Evolutionary conservation across 2,329 filamentous ascomycete species (phyloP).

Genomic region (Alternaria sp.): DNA sequence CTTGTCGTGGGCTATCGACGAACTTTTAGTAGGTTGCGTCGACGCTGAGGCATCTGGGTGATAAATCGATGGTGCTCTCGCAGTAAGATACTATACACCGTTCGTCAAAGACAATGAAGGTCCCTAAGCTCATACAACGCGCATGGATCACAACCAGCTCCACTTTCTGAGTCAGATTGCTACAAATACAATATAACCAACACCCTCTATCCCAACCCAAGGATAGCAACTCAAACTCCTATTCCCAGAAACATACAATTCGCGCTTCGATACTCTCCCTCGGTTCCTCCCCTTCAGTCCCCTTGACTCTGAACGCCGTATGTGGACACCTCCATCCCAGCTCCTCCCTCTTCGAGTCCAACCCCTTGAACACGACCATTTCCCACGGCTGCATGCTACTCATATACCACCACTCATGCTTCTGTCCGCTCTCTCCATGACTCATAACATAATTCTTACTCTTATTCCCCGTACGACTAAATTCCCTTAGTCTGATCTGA

Average conservation of each 20-base stretch:
- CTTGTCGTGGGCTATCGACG: neutral
- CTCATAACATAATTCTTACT: constrained; percentile 30
- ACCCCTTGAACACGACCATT: constrained; percentile 38
- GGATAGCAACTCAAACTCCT: neutral
- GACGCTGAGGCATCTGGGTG: neutral
- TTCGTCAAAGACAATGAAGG: neutral
- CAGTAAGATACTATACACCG: neutral
- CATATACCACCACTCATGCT: constrained; percentile 42
- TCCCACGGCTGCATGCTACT: constrained; percentile 32
- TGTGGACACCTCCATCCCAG: constrained; percentile 38
- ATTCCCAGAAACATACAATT: constrained; percentile 31
- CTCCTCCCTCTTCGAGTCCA: constrained; percentile 27
- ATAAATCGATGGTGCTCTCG: neutral
- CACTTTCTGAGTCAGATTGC: neutral
- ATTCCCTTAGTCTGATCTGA: constrained; percentile 24
- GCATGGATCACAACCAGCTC: neutral
- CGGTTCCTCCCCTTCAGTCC: constrained; percentile 17
- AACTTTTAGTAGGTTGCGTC: neutral
- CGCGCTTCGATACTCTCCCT: constrained; percentile 41
- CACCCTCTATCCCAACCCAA: neutral
- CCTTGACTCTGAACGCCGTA: constrained; percentile 32
- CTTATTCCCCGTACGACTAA: constrained; percentile 25
- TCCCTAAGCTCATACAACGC: neutral
- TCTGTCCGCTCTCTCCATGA: constrained; percentile 15
- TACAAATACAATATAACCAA: neutral